Evolutionary conservation across 176 grass and related monocot genomes (phyloP).

Genomic region (Thinopyrum elongatum): DNA sequence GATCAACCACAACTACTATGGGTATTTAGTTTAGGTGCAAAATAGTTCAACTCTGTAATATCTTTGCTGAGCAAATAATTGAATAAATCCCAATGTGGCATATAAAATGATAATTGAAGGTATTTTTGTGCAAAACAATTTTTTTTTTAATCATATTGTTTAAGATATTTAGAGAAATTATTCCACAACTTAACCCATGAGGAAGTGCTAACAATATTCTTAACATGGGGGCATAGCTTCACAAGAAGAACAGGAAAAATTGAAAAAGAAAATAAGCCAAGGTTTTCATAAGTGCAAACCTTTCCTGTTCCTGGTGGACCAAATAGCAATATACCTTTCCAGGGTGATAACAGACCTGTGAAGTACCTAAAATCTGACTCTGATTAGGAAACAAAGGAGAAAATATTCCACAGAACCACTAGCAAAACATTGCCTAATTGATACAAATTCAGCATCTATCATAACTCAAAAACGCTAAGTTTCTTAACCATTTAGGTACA

Average conservation of each 20-base stretch:
- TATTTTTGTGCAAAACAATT: neutral
- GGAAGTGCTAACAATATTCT: neutral
- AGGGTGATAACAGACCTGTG: slow-evolving; percentile 60
- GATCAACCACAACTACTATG: neutral
- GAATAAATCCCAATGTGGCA: neutral
- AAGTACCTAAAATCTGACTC: slow-evolving; percentile 47
- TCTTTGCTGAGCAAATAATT: neutral
- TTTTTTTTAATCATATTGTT: neutral
- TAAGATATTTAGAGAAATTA: neutral
- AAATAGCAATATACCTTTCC: slow-evolving; percentile 76
- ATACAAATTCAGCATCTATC: neutral
- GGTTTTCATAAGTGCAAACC: slow-evolving; percentile 34
- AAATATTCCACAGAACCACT: neutral
- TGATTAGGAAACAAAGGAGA: neutral
- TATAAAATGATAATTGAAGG: neutral
- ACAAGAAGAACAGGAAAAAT: neutral
- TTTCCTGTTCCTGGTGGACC: slow-evolving; percentile 75
- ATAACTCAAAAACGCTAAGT: neutral
- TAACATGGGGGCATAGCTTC: neutral
- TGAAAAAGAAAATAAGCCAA: neutral
- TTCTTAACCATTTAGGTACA: neutral
- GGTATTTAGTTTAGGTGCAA: neutral
- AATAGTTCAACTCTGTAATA: neutral
- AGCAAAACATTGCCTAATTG: neutral
- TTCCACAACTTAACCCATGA: neutral